phyloP scores from a whole-genome alignment of 2,329 filamentous ascomycete genomes.

The Calonectria henricotiae region DNA sequence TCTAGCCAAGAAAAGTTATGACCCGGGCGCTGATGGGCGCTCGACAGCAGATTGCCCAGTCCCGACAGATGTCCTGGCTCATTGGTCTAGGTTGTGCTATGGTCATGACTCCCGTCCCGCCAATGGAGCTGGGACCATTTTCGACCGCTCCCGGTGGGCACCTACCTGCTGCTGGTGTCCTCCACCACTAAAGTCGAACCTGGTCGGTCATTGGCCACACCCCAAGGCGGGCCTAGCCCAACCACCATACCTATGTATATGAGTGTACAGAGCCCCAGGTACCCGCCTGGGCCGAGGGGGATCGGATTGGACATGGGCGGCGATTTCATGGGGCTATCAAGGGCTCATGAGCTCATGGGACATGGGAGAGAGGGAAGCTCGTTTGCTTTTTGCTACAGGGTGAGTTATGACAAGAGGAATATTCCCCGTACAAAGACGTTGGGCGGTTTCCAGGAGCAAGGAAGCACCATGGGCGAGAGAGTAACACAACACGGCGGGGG shows the following conservation, averaged over 20 bases:
- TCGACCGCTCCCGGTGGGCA: slow-evolving; percentile 18
- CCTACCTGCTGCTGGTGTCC: background rate
- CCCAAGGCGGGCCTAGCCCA: slow-evolving; percentile 9
- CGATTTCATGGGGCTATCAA: slow-evolving; percentile 28
- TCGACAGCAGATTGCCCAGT: slow-evolving; percentile 6
- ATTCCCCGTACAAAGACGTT: slow-evolving; percentile 16
- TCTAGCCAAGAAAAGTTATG: slow-evolving; percentile 19
- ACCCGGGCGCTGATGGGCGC: slow-evolving; percentile 30
- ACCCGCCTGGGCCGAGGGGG: slow-evolving; percentile 7
- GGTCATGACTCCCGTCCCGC: slow-evolving; percentile 32
- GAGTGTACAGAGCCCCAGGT: background rate
- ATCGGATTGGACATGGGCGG: slow-evolving; percentile 34
- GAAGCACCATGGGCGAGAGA: background rate
- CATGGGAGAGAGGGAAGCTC: slow-evolving; percentile 27
- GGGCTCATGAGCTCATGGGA: slow-evolving; percentile 31
- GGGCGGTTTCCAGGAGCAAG: slow-evolving; percentile 15
- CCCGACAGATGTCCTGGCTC: background rate
- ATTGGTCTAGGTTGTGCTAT: slow-evolving; percentile 10
- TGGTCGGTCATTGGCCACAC: slow-evolving; percentile 33
- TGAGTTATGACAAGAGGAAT: slow-evolving; percentile 24
- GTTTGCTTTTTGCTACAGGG: slow-evolving; percentile 6
- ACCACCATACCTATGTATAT: slow-evolving; percentile 8
- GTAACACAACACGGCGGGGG: slow-evolving; percentile 5
- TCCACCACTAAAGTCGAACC: slow-evolving; percentile 25
- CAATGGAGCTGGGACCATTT: slow-evolving; percentile 35